A percentile compares a stretch with the other conserved stretches of the same genome.
phyloP scores from a whole-genome alignment of 2,329 filamentous ascomycete species.

The Diplodia corticola region DNA sequence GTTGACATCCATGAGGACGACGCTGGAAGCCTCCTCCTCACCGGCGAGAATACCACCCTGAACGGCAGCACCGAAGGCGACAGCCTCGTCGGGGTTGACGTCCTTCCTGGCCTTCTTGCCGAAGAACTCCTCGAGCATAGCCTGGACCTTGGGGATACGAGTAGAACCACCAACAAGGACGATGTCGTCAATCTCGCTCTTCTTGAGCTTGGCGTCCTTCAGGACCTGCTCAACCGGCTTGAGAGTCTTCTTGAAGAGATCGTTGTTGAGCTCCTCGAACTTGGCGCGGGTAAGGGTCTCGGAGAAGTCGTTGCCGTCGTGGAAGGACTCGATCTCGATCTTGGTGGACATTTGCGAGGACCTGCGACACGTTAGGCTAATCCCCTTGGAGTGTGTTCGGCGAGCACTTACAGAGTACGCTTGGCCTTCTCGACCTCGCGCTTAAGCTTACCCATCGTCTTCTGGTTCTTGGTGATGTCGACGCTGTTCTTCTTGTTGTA shows the following conservation, averaged over 20 bases:
- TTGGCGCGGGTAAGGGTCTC: slow-evolving; percentile 98
- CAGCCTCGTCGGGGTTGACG: slow-evolving; percentile 99
- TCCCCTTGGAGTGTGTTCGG: no score
- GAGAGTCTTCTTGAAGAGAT: slow-evolving; percentile 98
- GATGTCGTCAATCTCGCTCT: slow-evolving; percentile 91
- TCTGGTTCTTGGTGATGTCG: slow-evolving; percentile 89
- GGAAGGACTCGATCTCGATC: slow-evolving; percentile 94
- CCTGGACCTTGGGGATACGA: slow-evolving; percentile 97
- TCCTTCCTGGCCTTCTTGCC: slow-evolving; percentile 98
- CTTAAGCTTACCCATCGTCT: slow-evolving; percentile 99
- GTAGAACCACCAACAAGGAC: slow-evolving; percentile 98
- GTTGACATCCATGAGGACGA: slow-evolving; percentile 98
- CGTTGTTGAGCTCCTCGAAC: slow-evolving; percentile 98
- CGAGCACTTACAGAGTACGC: slow-evolving; percentile 69
- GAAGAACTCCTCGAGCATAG: slow-evolving; percentile 95
- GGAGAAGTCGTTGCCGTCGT: slow-evolving; percentile 95
- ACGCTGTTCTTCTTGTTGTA: slow-evolving; percentile 99
- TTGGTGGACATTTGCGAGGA: slow-evolving; percentile 82
- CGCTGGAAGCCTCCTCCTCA: slow-evolving; percentile 73
- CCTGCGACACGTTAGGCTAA: neutral
- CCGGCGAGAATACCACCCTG: slow-evolving; percentile 94
- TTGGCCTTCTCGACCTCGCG: slow-evolving; percentile 99
- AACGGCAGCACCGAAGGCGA: slow-evolving; percentile 95
- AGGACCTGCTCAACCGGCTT: slow-evolving; percentile 99
- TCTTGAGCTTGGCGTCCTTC: slow-evolving; percentile 97